Percentiles rank a stretch among this genome's conserved stretches.
Conservation (phyloP, 129 eudicot species). For the Artemisia annua region DNA sequence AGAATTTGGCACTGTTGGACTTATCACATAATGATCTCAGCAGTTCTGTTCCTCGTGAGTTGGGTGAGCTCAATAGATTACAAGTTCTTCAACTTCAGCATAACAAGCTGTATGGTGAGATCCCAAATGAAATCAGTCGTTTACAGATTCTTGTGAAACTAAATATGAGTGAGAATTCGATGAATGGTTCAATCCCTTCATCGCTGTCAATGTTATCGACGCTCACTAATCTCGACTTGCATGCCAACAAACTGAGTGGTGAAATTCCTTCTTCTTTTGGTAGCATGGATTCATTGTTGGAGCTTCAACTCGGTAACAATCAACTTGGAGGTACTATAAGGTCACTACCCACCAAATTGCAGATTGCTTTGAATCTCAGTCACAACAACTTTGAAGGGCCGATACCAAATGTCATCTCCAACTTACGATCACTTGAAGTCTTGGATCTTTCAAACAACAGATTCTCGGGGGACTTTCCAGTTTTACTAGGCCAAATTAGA, state of each 20-base stretch:
- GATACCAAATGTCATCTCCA: conserved; percentile 43
- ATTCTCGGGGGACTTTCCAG: conserved; percentile 62
- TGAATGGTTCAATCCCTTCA: conserved; percentile 64
- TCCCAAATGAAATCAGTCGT: conserved; percentile 49
- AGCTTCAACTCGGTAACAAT: conserved; percentile 79
- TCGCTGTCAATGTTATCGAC: conserved; percentile 48
- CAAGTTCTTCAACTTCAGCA: conserved; percentile 63
- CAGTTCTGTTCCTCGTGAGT: conserved; percentile 48
- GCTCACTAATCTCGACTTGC: conserved; percentile 54
- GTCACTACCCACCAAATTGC: conserved; percentile 51
- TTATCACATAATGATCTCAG: conserved; percentile 50
- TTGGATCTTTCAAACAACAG: conserved; percentile 79
- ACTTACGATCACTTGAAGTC: conserved; percentile 49
- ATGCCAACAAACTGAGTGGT: conserved; percentile 54
- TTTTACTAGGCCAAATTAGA: conserved; percentile 27
- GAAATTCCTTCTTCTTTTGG: conserved; percentile 51
- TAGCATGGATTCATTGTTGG: conserved; percentile 45
- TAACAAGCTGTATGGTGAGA: conserved; percentile 53
- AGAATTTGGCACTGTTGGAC: conserved; percentile 55
- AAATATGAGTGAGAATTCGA: conserved; percentile 61
- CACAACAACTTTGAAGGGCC: conserved; percentile 54
- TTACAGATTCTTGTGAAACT: conserved; percentile 43
- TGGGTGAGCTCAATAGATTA: conserved; percentile 52
- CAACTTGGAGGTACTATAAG: conserved; percentile 51
- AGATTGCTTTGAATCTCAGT: conserved; percentile 76